A percentile compares a stretch with the other conserved stretches of the same genome.
phyloP scores from a whole-genome alignment of 768 basidiomycete genomes.

The Termitomyces sp. region DNA sequence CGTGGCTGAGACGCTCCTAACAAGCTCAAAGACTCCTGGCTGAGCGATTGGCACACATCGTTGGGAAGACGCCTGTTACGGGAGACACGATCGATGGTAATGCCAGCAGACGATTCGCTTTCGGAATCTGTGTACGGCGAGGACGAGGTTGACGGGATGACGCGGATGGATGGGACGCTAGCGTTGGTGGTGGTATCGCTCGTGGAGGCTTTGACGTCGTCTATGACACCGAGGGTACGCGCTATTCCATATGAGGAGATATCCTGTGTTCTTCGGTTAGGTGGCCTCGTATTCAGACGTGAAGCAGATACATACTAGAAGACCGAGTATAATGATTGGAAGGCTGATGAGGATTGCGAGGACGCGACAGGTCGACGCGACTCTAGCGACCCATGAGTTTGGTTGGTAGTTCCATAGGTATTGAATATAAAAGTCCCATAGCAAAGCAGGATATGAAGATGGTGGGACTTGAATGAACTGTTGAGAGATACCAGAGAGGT shows the following conservation, averaged over 20 bases:
- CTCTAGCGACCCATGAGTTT: constrained; percentile 64
- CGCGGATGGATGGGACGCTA: constrained; percentile 31
- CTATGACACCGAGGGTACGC: constrained; percentile 76
- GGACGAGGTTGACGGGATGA: constrained; percentile 27
- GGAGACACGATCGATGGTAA: constrained; percentile 5
- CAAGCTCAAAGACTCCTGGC: constrained; percentile 1
- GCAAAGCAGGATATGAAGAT: constrained; percentile 37
- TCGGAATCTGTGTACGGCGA: constrained; percentile 29
- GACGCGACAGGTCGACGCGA: constrained; percentile 62
- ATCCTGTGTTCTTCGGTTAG: constrained; percentile 47
- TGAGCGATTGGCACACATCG: not conserved
- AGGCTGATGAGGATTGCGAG: constrained; percentile 64
- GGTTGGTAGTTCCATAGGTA: constrained; percentile 65
- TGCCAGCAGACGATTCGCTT: constrained; percentile 10
- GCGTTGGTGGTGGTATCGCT: constrained; percentile 51
- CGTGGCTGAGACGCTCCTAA: constrained; percentile 32
- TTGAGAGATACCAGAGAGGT: constrained; percentile 28
- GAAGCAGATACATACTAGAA: constrained; percentile 48
- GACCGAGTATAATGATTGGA: constrained; percentile 53
- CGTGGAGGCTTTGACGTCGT: constrained; percentile 72
- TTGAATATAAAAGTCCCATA: constrained; percentile 63
- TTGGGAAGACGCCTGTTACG: constrained; percentile 10
- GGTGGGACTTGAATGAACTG: constrained; percentile 28
- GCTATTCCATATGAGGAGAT: constrained; percentile 81
- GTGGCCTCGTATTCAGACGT: constrained; percentile 4